phyloP scores from a whole-genome alignment of 2,329 filamentous ascomycete genomes.

The Trichoderma gracile region DNA sequence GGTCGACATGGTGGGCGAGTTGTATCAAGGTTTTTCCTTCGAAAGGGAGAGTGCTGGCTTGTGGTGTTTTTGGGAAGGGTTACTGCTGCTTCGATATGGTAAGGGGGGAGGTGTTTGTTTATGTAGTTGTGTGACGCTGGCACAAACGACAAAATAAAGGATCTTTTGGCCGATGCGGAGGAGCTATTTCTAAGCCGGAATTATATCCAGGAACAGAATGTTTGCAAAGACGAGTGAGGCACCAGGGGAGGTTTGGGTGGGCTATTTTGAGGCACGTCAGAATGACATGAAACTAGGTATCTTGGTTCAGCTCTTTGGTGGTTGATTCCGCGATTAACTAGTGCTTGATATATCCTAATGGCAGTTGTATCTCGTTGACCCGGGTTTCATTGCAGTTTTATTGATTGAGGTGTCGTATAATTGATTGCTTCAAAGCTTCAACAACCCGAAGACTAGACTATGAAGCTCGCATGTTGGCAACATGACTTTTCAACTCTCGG shows the following conservation, averaged over 20 bases:
- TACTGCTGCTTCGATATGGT: too few relatives aligned
- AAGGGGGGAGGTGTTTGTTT: background rate
- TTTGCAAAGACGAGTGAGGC: background rate
- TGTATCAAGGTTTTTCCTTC: too few relatives aligned
- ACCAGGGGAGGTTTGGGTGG: background rate
- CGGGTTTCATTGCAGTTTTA: too few relatives aligned
- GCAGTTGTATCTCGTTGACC: too few relatives aligned
- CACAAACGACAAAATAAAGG: background rate
- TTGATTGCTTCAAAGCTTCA: too few relatives aligned
- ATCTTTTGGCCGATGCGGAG: background rate
- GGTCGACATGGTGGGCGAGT: background rate
- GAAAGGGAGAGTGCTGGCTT: background rate
- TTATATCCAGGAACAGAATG: background rate
- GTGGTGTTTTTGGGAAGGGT: background rate
- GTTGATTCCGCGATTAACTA: background rate
- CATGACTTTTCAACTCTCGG: too few relatives aligned
- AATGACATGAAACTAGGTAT: background rate
- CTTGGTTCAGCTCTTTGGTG: background rate
- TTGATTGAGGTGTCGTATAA: too few relatives aligned
- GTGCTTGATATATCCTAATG: background rate
- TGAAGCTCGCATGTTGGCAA: too few relatives aligned
- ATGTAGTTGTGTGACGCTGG: background rate
- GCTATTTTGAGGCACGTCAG: background rate
- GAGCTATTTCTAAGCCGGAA: conserved; percentile 14
- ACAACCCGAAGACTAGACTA: too few relatives aligned